Base-by-base conservation (phyloP, 139 green algal species). In the Tetraselmis chui region DNA sequence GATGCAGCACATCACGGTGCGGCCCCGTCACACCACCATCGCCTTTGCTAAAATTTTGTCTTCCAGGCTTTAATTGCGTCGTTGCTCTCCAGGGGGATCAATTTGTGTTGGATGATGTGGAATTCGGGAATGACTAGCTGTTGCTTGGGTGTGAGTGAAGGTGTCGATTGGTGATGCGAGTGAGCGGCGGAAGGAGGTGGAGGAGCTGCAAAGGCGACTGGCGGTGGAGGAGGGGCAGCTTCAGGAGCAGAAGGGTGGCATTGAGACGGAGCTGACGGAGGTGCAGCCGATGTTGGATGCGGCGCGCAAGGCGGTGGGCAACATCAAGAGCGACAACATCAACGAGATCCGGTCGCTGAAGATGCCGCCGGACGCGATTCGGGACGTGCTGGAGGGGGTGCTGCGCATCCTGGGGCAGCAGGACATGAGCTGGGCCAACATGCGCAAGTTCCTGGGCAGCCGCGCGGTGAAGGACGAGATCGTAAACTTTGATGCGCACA, bases 241-340 rank as follows among this genome's bases (percentile, higher is more conserved):
- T 25, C 78, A 78, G 31, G 24, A 74, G 45, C 30, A 78, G 5
- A 87, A 86, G 77, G 83, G 67, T 22, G 83, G 79, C 32, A 92
- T 97, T 2, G 92, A 95, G 83, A 78, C 83, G 26, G 88, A 96
- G 91, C 92, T 97, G 28, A 67, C 78, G 0, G 89, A 89, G 30
- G 90, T 96, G 31, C 90, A 95, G 86, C 93, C 93, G 1, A 83
- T 96, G 45, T 90, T 97, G 45, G 93, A 97, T 76, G 81, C 86
- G 24, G 92, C 92, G 0, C 84, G 89, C 22, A 85, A 86, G 76
- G 92, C 92, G 1, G 92, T 97, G n/a, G 92, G 92, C 28, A 78
- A 90, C 25, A 95, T 97, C 81, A 94, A 94, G 83, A 89, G 89
- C 78, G 93, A 97, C 83, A 89, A 96, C 88, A 88, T 97, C 31